Percentiles rank a stretch among this genome's conserved stretches.
phyloP scores from a whole-genome alignment of 306 rosid genomes.

The Fragaria vesca region DNA sequence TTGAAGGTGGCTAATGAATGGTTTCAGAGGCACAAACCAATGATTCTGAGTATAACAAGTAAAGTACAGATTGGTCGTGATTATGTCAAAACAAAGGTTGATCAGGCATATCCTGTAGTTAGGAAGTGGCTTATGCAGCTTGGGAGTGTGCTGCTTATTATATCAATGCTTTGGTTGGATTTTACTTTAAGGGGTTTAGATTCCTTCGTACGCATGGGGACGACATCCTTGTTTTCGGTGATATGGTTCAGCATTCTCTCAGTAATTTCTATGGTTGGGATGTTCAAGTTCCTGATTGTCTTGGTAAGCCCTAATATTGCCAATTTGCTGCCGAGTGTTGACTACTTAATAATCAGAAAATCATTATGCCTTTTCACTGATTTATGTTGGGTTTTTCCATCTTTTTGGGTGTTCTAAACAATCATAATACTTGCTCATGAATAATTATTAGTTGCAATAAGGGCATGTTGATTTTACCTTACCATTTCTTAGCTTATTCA shows the following conservation, averaged over 20 bases:
- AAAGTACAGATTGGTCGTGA: conserved; percentile 31
- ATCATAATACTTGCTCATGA: not conserved
- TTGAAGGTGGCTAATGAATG: conserved; percentile 52
- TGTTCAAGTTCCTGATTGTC: conserved; percentile 69
- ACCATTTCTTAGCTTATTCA: not conserved
- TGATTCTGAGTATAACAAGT: conserved; percentile 39
- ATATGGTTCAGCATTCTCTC: conserved; percentile 91
- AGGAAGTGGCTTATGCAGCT: conserved; percentile 66
- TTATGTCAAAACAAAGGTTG: conserved; percentile 44
- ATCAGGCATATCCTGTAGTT: conserved; percentile 68
- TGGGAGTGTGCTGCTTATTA: conserved; percentile 63
- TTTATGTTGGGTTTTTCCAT: not conserved
- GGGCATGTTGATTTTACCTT: not conserved
- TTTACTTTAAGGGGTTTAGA: conserved; percentile 78
- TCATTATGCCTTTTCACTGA: not conserved
- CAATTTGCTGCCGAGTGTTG: not conserved
- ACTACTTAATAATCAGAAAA: not conserved
- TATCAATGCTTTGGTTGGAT: conserved; percentile 82
- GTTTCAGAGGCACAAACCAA: conserved; percentile 57
- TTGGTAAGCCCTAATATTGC: conserved; percentile 56
- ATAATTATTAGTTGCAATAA: not conserved
- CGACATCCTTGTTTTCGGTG: conserved; percentile 85
- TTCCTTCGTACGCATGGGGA: conserved; percentile 89
- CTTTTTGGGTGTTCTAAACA: not conserved
- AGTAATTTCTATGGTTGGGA: conserved; percentile 74